These are phyloP conservation scores for Zopfochytrium polystomum DNA, from an alignment of 371 early-diverging fungal genomes.

Conservation along the genomic window DNA sequence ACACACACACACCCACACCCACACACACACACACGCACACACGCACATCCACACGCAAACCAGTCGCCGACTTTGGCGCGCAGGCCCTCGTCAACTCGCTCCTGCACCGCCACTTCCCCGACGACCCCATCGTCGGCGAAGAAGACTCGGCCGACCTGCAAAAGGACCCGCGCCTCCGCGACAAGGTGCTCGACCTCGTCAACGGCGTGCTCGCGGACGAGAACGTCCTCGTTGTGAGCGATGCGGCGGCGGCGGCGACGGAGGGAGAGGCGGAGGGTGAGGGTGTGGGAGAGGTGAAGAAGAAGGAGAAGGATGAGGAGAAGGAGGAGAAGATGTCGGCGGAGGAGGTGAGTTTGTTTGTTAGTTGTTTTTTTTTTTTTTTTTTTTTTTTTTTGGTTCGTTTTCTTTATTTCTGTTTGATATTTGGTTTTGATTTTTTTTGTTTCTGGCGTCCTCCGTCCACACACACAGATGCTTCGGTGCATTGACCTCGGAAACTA, in stretches of 20 bases:
- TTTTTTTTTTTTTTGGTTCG: too few species aligned
- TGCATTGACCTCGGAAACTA: conserved; percentile 89
- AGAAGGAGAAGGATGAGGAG: too few species aligned
- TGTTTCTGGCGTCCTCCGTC: neutral
- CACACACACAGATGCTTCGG: conserved; percentile 60
- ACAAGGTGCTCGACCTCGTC: conserved; percentile 75
- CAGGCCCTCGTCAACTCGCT: conserved; percentile 92
- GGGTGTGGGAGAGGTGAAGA: neutral
- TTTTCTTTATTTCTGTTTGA: neutral
- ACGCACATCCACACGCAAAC: too few species aligned
- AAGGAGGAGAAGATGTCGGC: conserved; percentile 5
- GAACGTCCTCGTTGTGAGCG: conserved; percentile 55
- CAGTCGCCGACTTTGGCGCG: conserved; percentile 92
- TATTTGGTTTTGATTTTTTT: neutral
- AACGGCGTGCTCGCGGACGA: conserved; percentile 72
- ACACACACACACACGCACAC: too few species aligned
- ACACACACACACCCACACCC: too few species aligned
- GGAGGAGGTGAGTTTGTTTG: conserved; percentile 5
- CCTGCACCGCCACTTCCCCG: conserved; percentile 71
- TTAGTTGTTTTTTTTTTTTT: too few species aligned
- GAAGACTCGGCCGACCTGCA: conserved; percentile 86
- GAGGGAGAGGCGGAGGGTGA: too few species aligned
- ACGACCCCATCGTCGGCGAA: conserved; percentile 90
- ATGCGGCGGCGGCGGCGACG: too few species aligned
- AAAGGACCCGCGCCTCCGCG: conserved; percentile 60